Base-by-base conservation (phyloP, 2,329 filamentous ascomycete species). In the Botryotinia narcissicola region DNA sequence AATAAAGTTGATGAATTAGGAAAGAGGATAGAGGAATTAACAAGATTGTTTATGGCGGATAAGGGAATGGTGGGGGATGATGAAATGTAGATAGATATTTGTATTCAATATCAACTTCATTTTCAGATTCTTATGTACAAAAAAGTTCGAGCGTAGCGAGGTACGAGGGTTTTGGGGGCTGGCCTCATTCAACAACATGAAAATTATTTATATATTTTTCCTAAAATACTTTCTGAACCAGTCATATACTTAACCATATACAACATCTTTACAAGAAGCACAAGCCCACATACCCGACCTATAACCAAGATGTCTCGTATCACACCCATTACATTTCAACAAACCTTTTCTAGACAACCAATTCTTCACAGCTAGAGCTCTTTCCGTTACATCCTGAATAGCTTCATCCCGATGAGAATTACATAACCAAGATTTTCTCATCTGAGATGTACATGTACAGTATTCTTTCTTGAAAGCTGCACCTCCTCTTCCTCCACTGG, bases 1-100 rank as follows among this genome's bases (percentile, higher is more conserved):
- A 83, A 84, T 40, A 86, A 86, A 75, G 85, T 91, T 71, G 80
- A 82, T 6, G 88, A 90, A 75, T 80, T 91, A 76, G 84, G 84
- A 60, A 81, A 80, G 64, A 90, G 90, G 83, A 89, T 91, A 77
- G 87, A 90, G 76, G 85, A 85, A 72, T 81, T 91, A 75, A 89
- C 88, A 0, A 83, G 85, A 32, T 79, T 87, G 66, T 82, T 90
- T 2, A 78, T 88, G 76, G 82, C 83, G 6, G 81, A 89, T 78
- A 87, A 89, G 77, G 80, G 76, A 12, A 75, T 86, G 85, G 2
- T 57, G 25, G 72, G 44, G 20, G 71, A 70, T 46, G 71, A 68
- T 48, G 71, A 57, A 44, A 40, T 70, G 54, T 69, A 73, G n/a
- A 29, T 54, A 25, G 10, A 16, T 1, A 42, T 12, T 25, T 25